Evolutionary conservation across 2,329 filamentous ascomycete species (phyloP).

Genomic region (Aspergillus cejpii): DNA sequence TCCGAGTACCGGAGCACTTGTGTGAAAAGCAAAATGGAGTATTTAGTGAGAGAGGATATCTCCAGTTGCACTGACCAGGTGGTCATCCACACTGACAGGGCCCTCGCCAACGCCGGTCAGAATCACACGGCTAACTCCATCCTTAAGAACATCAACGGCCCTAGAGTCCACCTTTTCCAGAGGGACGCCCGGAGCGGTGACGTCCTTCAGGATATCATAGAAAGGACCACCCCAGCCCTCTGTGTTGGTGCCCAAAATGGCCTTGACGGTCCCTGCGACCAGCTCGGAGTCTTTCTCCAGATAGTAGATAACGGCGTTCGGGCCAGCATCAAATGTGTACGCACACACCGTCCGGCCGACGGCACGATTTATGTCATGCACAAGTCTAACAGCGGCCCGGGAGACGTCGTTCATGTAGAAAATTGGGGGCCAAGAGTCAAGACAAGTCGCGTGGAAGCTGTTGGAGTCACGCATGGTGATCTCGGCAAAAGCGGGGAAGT

Average conservation of each 20-base stretch:
- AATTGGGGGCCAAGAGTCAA: slow-evolving; percentile 94
- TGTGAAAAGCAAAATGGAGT: background rate
- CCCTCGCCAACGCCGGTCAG: slow-evolving; percentile 87
- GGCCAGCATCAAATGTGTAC: slow-evolving; percentile 96
- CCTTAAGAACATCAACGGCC: slow-evolving; percentile 60
- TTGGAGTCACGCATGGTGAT: slow-evolving; percentile 97
- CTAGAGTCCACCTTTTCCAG: slow-evolving; percentile 53
- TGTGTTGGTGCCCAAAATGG: slow-evolving; percentile 59
- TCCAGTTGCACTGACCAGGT: slow-evolving; percentile 64
- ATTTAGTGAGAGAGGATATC: slow-evolving; percentile 33
- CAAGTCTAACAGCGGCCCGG: slow-evolving; percentile 75
- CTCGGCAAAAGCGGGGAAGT: slow-evolving; percentile 81
- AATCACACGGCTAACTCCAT: slow-evolving; percentile 82
- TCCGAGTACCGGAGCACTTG: background rate
- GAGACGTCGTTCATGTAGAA: slow-evolving; percentile 98
- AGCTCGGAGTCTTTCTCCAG: slow-evolving; percentile 66
- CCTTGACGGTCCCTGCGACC: slow-evolving; percentile 73
- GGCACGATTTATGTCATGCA: slow-evolving; percentile 77
- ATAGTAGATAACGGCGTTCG: slow-evolving; percentile 96
- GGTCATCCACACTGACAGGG: slow-evolving; percentile 70
- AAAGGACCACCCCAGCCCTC: slow-evolving; percentile 53
- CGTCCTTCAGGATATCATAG: slow-evolving; percentile 48
- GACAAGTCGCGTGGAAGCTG: slow-evolving; percentile 88
- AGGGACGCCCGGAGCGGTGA: slow-evolving; percentile 45
- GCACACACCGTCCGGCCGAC: slow-evolving; percentile 77